Base-by-base conservation (phyloP, 208 protist genomes). In the Acanthamoeba healyi region DNA sequence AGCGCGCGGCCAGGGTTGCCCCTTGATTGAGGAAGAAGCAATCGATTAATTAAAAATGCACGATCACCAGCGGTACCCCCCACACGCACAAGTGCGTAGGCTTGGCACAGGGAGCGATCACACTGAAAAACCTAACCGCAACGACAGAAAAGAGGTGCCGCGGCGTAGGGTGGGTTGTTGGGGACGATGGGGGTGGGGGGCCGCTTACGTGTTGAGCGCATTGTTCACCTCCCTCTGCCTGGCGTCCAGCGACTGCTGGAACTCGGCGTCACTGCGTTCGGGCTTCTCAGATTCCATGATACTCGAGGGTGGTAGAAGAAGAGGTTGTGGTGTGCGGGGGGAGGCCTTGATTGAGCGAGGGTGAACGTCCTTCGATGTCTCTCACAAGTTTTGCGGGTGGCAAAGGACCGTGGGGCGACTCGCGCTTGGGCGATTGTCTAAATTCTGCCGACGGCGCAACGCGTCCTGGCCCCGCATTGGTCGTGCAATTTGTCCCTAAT, bases 181-280 rank as follows among this genome's bases (percentile, higher is more conserved):
- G 9, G 32, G 9, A 36, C 36, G 19, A 5, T 29, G 42, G 17
- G 72, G 38, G 72, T 12, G 17, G 22, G 42, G 51, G 34, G 51
- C 46, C 19, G 87, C 94, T 3, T 94, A 95, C 94, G 40, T 56
- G 86, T 95, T 95, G 36, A 95, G 72, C n/a, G 82, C 54, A 46
- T 95, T 95, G 32, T 93, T 93, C 32, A 94, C 63, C 63, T 95
- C 94, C 86, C 38, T 90, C 77, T 95, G 86, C 77, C 91, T 94
- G 9, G 87, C 84, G 14, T 82, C 51, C 32, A 95, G 93, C 29
- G 93, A 92, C 26, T 36, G 26, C 49, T 95, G 94, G 91, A 94
- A 95, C 92, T 95, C 94, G 77, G 94, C 94, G 34, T 86, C 77
- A 86, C 77, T 86, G 77, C 77, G 77, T 86, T 86, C 77, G 46